Evolutionary conservation across 176 grass and related monocot genomes (phyloP).

Genomic region (Alloteropsis semialata): DNA sequence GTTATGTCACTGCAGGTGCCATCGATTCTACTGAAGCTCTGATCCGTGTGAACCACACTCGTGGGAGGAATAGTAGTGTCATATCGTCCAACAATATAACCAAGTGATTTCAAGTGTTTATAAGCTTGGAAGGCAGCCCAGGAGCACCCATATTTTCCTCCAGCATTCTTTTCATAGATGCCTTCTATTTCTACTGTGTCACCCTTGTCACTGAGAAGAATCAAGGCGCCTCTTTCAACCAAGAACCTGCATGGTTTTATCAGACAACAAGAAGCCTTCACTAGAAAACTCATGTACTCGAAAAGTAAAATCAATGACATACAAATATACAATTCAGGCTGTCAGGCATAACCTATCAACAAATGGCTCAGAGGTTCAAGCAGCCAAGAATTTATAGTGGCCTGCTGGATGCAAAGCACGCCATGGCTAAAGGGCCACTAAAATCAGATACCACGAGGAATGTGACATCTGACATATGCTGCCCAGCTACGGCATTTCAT

Average conservation of each 20-base stretch:
- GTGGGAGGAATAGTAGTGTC: not conserved
- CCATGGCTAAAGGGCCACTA: not conserved
- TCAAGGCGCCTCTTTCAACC: conserved; percentile 71
- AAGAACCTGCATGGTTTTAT: conserved; percentile 59
- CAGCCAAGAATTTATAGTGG: not conserved
- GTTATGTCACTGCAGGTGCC: conserved; percentile 34
- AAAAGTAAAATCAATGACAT: not conserved
- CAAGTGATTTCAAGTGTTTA: conserved; percentile 84
- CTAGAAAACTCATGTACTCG: not conserved
- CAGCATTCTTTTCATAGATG: conserved; percentile 57
- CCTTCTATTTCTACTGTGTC: conserved; percentile 32
- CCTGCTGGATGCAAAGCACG: not conserved
- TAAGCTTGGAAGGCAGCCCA: conserved; percentile 71
- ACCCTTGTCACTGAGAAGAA: conserved; percentile 48
- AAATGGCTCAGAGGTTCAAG: not conserved
- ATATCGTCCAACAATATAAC: conserved; percentile 74
- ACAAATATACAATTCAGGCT: too few relatives aligned
- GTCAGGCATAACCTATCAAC: not conserved
- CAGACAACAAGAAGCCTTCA: not conserved
- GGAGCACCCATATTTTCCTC: conserved; percentile 43
- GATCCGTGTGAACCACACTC: not conserved
- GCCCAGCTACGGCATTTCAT: conserved; percentile 2
- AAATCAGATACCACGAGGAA: not conserved
- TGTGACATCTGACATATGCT: not conserved
- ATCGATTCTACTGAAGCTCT: not conserved